Percentiles rank a stretch among this genome's conserved stretches.
Conservation (phyloP, 345 rosid genomes). For the Populus pruinosa region DNA sequence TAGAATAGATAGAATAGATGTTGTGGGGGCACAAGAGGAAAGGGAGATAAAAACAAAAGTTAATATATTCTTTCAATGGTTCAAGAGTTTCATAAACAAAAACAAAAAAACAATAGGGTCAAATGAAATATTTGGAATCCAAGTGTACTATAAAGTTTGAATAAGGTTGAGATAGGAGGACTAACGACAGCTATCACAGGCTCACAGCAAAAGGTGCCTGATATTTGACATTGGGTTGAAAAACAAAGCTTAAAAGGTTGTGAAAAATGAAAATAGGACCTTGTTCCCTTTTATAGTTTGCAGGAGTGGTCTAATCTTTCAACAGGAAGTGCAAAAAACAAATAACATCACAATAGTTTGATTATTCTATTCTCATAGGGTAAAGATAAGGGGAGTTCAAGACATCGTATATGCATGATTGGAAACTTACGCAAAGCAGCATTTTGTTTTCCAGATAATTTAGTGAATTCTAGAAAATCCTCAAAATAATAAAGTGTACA, state of each 20-base stretch:
- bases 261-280: not conserved
- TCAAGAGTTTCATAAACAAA: not conserved
- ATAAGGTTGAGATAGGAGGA: not conserved
- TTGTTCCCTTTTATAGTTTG: not conserved
- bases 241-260: not conserved
- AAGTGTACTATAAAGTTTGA: not conserved
- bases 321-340: not conserved
- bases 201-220: not conserved
- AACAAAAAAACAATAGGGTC: not conserved
- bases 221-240: not conserved
- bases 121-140: not conserved
- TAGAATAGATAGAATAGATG: too few relatives aligned
- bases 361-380: not conserved
- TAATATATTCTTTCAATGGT: not conserved
- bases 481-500: not conserved
- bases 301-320: not conserved
- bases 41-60: not conserved
- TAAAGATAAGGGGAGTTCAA: not conserved
- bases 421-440: not conserved
- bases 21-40: not conserved
- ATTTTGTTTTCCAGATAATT: not conserved
- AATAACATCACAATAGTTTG: not conserved
- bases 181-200: not conserved
- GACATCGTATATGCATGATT: not conserved
- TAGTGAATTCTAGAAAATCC: not conserved